phyloP scores from a whole-genome alignment of 768 basidiomycete species.

The Hemileccinum impolitum region DNA sequence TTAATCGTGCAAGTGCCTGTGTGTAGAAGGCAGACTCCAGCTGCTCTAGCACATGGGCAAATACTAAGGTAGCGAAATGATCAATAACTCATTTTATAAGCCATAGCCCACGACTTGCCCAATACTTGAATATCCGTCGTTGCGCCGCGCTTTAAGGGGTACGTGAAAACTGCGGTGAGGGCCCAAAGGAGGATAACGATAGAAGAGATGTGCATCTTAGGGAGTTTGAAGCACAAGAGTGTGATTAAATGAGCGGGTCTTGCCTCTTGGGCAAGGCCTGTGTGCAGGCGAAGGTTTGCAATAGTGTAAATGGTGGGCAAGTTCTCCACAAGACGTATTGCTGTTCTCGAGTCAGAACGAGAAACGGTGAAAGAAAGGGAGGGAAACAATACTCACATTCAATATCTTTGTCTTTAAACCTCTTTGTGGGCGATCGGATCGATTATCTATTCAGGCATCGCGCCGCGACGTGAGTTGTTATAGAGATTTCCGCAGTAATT shows the following conservation, averaged over 20 bases:
- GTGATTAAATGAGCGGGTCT: slow-evolving; percentile 15
- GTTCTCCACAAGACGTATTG: not conserved
- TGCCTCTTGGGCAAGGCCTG: slow-evolving; percentile 32
- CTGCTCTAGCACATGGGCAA: slow-evolving; percentile 72
- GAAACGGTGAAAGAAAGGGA: not conserved
- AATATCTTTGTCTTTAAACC: not conserved
- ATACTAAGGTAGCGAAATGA: slow-evolving; percentile 43
- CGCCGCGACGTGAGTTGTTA: not conserved
- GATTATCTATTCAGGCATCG: not conserved
- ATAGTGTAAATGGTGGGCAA: not conserved
- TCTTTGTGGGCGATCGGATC: not conserved
- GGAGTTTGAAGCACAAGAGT: slow-evolving; percentile 12
- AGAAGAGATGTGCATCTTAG: slow-evolving; percentile 4
- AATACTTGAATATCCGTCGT: slow-evolving; percentile 43
- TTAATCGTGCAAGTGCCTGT: slow-evolving; percentile 64
- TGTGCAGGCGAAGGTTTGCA: not conserved
- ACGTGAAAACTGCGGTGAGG: slow-evolving; percentile 2
- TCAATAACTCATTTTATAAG: not conserved
- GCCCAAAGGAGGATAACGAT: not conserved
- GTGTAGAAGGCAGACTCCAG: slow-evolving; percentile 68
- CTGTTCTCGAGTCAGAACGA: slow-evolving; percentile 3
- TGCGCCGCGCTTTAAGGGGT: slow-evolving; percentile 7
- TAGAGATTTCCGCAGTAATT: not conserved
- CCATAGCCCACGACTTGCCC: slow-evolving; percentile 41
- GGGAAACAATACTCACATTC: not conserved